Base-by-base conservation (phyloP, 2,329 filamentous ascomycete genomes). In the Curvularia sp. region DNA sequence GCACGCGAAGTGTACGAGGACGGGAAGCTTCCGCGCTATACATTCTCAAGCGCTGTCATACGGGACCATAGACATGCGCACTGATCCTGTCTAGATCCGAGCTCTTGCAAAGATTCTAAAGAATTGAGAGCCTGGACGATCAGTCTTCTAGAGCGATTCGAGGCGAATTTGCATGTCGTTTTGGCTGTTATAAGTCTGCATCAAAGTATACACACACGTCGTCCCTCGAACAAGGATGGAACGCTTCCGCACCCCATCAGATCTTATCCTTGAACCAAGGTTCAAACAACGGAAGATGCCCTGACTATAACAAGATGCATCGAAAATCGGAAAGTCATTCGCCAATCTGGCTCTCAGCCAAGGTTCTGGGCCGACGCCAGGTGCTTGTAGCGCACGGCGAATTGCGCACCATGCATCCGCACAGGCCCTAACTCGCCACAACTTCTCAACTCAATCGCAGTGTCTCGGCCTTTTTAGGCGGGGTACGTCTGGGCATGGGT, bases 361-460 rank as follows among this genome's bases (percentile, higher is more conserved):
- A 57, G 46, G 50, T 44, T 64, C 62, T 60, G 43, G 60, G 53
- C 60, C 42, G 20, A 53, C 48, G 62, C 60, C 60, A 56, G 46
- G 51, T 58, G 51, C 53, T 8, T 6, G 42, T 56, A 59, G 59
- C 52, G 60, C 18, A 51, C 30, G 31, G 15, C 48, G 38, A 47
- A 53, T 39, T 30, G 26, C 26, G 24, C 49, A 39, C 57, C 58
- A 64, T 54, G 41, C n/a, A 12, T 47, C 18, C 30, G 60, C 56
- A 54, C 20, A 62, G 57, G 33, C 53, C 33, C 46, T 22, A 49
- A 28, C 51, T 30, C 47, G 26, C 31, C 39, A 51, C 53, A 43
- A 30, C 22, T 20, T 24, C 20, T 13, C 48, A 24, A 43, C 46
- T 53, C n/a, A 7, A 42, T 47, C 44, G 30, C 43, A 38, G 55